These are phyloP conservation scores for Fusarium continuum DNA, from an alignment of 2,329 filamentous ascomycete species.

Conservation along the genomic window DNA sequence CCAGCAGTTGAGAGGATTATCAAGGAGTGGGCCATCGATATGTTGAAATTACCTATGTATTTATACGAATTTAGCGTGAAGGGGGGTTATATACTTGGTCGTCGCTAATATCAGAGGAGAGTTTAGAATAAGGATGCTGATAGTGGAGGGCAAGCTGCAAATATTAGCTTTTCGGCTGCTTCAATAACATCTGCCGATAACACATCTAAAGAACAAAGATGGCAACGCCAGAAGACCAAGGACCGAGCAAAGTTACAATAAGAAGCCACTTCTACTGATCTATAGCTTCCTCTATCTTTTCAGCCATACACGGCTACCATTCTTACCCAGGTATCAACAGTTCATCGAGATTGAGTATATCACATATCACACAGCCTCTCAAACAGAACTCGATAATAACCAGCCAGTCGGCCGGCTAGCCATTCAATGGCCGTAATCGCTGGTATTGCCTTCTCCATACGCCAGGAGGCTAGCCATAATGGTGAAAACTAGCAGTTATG, in stretches of 20 bases:
- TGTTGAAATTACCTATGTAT: too few relatives aligned
- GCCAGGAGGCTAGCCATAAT: fast-evolving
- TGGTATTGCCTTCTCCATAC: fast-evolving
- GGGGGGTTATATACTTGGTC: too few relatives aligned
- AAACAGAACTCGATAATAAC: fast-evolving
- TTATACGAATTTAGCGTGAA: too few relatives aligned
- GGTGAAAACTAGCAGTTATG: fast-evolving
- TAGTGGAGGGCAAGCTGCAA: too few relatives aligned
- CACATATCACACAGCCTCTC: fast-evolving
- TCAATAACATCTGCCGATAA: too few relatives aligned
- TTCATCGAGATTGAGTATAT: not conserved
- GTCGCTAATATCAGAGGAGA: too few relatives aligned
- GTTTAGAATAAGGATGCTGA: too few relatives aligned
- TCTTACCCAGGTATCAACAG: not conserved
- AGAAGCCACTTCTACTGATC: fast-evolving
- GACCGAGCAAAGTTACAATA: not conserved
- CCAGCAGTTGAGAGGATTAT: too few relatives aligned
- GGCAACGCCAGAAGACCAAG: not conserved
- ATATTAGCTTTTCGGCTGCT: too few relatives aligned
- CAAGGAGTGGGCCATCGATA: too few relatives aligned
- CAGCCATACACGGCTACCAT: not conserved
- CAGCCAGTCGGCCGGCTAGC: not conserved
- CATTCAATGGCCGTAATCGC: not conserved
- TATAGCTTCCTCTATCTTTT: not conserved
- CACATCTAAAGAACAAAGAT: too few relatives aligned